Conservation (phyloP, 1,284 basidiomycete genomes). For the Malassezia pachydermatis region DNA sequence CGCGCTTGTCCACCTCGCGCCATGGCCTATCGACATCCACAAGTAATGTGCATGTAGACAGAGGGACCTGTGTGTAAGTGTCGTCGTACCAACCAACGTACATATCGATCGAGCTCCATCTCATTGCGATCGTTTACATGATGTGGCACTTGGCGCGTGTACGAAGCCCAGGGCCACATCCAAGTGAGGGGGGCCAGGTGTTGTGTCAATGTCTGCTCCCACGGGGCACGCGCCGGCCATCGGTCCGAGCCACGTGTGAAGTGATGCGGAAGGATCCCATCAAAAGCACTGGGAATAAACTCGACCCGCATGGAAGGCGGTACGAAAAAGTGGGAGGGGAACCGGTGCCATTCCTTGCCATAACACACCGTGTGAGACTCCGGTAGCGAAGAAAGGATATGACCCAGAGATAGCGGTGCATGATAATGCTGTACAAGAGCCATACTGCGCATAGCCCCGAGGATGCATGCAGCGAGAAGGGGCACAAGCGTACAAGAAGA, state of each 20-base stretch:
- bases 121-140: slow-evolving; percentile 80
- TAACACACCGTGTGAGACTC: slow-evolving; percentile 57
- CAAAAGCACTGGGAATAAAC: slow-evolving; percentile 80
- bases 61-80: slow-evolving; percentile 11
- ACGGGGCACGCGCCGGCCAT: background rate
- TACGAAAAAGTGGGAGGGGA: slow-evolving; percentile 78
- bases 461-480: slow-evolving; percentile 57
- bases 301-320: slow-evolving; percentile 70
- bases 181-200: slow-evolving; percentile 45
- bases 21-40: slow-evolving; percentile 26
- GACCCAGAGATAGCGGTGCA: slow-evolving; percentile 67
- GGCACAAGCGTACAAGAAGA: slow-evolving; percentile 63
- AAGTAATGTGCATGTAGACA: slow-evolving; percentile 35
- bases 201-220: background rate
- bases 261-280: slow-evolving; percentile 76
- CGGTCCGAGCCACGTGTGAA: slow-evolving; percentile 50
- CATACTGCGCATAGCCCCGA: slow-evolving; percentile 68
- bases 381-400: slow-evolving; percentile 49
- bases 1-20: slow-evolving; percentile 13
- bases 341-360: slow-evolving; percentile 92
- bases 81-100: no score
- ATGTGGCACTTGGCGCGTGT: slow-evolving; percentile 58
- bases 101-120: slow-evolving; percentile 70
- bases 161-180: slow-evolving; percentile 42
- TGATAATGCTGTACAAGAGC: slow-evolving; percentile 83